Base-by-base conservation (phyloP, 345 rosid genomes). In the Sisymbrium irio region DNA sequence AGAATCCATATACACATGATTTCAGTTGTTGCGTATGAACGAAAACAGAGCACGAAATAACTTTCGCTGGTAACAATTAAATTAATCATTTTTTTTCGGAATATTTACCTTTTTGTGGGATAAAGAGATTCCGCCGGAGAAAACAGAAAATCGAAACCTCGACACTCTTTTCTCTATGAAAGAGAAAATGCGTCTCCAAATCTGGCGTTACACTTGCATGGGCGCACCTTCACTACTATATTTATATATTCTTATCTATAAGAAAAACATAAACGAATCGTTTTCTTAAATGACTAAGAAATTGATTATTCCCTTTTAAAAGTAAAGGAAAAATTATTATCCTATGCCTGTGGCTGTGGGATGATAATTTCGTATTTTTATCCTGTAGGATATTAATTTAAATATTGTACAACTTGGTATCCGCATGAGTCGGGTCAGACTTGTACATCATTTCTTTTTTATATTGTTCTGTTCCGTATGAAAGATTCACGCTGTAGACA, bases 391-490 rank as follows among this genome's bases (percentile, higher is more conserved):
- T 30, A 30, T 30, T 30, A 30, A 30, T 30, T 28, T 30, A 30
- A 49, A 19, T 50, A 19, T 10, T 45, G 7, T 27, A 17, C 68
- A 50, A 39, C 35, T 72, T 40, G 69, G 53, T 54, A 45, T 64
- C 35, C 6, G 39, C 19, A 41, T 41, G 46, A 30, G 35, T 12
- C 70, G 63, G 60, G 77, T 63, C 70, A 63, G n/a, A 53, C 55
- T 20, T 68, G 58, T 19, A 72, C 53, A 50, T 28, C 49, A 0
- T 37, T 11, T 36, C 10, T 22, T 22, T 22, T 3, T 22, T 22
- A 1, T 41, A 19, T 19, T 42, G 15, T 58, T 57, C 32, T 19
- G 45, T 60, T 71, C 30, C 66, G 35, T 50, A 50, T 22, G 56
- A 3, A 37, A 37, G 4, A 37, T 20, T 3, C 10, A 49, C 4